phyloP scores from a whole-genome alignment of 805 yeast species.

The Saturnispora quitensis region DNA sequence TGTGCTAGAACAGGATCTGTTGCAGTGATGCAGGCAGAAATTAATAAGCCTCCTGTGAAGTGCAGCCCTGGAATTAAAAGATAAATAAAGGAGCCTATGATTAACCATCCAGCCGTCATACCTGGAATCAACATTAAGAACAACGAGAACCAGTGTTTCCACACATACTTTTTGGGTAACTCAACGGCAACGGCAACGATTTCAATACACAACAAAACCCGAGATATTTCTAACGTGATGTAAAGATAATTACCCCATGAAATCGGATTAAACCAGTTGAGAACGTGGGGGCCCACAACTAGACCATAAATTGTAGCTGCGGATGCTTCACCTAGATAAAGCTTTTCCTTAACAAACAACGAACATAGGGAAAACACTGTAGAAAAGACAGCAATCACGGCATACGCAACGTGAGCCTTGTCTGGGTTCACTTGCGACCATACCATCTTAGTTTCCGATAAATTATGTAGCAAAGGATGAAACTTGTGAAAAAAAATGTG shows the following conservation, averaged over 20 bases:
- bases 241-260: constrained; percentile 48
- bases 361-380: constrained; percentile 51
- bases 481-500: background rate
- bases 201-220: constrained; percentile 62
- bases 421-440: constrained; percentile 27
- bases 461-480: constrained; percentile 1
- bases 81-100: constrained; percentile 57
- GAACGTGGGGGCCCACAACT: constrained; percentile 50
- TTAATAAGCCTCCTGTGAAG: constrained; percentile 48
- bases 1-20: constrained; percentile 72
- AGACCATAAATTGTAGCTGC: constrained; percentile 57
- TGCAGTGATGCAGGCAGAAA: constrained; percentile 66
- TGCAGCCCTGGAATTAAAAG: constrained; percentile 46
- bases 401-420: constrained; percentile 35
- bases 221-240: constrained; percentile 48
- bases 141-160: constrained; percentile 49
- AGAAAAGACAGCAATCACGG: constrained; percentile 53
- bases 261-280: constrained; percentile 48
- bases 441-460: constrained; percentile 17
- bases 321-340: constrained; percentile 59
- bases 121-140: constrained; percentile 53
- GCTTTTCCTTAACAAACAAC: constrained; percentile 46
- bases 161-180: constrained; percentile 57
- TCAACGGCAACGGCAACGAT: constrained; percentile 67
- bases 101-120: constrained; percentile 64